Conservation (phyloP, 768 basidiomycete species). For the Trametes cinnabarina region DNA sequence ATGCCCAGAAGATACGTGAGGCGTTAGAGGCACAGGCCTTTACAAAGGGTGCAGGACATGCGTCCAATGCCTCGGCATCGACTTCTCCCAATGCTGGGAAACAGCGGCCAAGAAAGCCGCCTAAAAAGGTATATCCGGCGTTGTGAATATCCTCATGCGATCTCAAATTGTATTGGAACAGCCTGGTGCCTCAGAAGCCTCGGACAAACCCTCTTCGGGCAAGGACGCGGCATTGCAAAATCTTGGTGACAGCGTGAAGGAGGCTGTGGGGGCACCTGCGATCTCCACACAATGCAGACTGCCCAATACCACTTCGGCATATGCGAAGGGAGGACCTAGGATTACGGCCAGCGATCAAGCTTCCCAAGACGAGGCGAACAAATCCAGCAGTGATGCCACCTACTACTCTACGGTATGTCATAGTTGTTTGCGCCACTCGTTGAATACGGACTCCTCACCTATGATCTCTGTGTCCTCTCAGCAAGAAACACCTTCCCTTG, state of each 20-base stretch:
- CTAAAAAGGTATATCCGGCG: background rate
- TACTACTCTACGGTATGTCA: slow-evolving; percentile 2
- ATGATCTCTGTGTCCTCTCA: background rate
- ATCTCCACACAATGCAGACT: too few species aligned
- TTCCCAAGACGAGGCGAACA: background rate
- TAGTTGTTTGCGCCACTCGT: background rate
- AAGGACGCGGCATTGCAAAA: too few species aligned
- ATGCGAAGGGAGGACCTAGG: too few species aligned
- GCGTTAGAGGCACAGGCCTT: too few species aligned
- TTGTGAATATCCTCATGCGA: background rate
- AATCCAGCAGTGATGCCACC: background rate
- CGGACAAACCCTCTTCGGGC: too few species aligned
- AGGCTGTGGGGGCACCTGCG: too few species aligned
- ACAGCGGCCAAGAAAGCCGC: background rate
- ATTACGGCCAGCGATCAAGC: background rate
- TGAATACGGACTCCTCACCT: background rate
- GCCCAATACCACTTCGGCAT: too few species aligned
- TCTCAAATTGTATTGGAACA: background rate
- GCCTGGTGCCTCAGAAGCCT: background rate
- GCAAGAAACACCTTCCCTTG: background rate
- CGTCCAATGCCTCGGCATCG: too few species aligned
- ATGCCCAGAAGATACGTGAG: too few species aligned
- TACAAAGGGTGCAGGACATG: too few species aligned
- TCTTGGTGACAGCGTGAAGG: too few species aligned
- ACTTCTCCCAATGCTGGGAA: background rate